Evolutionary conservation across 495 filamentous ascomycete genomes (phyloP), one percentile per base, ranked within the genome.

Genomic region (Penicillium canariense): DNA sequence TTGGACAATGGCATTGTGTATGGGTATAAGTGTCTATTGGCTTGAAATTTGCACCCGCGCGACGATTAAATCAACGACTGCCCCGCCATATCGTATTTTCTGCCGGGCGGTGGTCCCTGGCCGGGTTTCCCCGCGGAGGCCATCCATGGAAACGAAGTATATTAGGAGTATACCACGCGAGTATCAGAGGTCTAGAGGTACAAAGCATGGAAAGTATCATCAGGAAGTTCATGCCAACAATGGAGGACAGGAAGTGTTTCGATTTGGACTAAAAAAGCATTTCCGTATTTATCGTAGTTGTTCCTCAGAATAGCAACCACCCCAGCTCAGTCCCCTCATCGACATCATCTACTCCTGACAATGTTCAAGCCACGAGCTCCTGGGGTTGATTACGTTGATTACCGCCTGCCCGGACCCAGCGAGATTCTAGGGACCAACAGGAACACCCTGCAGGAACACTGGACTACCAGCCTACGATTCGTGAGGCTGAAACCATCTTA

Each of bases 1-100:
- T 74, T 68, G 8, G 70, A 70, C 38, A 76, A 58, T 44, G 73
- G 61, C 73, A 76, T 76, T 50, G 14, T 46, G 50, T 45, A 11
- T 40, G 26, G 26, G 35, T 20, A 28, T 15, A 48, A 28, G 6
- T 48, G 45, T 28, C 10, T 14, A 34, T 18, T 45, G 25, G 25
- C 11, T 4, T 35, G 26, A 28, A 50, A 25, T n/a, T 18, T 36
- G 36, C 17, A 40, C 7, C 8, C 1, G 11, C 25, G 49, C 25
- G 25, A 23, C 46, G 48, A 47, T 58, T 18, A 54, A 50, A 44
- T 42, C 30, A 31, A 28, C 34, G 12, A 36, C 34, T 56, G 52
- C 58, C 58, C 58, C 58, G 54, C 58, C 54, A 34, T n/a, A 30
- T 52, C 56, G 48, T 48, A 17, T 47, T 49, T 55, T 55, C 52